A percentile compares a stretch with the other conserved stretches of the same genome.
Conservation (phyloP, 331 rosid species). For the Pyrus hybrid region DNA sequence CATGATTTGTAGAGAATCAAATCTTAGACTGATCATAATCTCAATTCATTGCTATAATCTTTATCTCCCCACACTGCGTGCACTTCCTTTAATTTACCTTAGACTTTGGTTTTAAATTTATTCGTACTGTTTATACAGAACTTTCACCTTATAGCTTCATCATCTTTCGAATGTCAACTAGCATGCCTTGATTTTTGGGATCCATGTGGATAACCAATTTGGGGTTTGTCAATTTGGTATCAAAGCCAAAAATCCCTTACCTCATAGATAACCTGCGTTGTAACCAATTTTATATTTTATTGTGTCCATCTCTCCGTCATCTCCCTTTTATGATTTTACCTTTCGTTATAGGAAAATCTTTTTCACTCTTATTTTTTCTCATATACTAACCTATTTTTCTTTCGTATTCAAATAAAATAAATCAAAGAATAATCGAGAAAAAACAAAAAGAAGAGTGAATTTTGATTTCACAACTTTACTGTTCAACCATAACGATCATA, state of each 20-base stretch:
- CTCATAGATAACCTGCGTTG: too few species aligned
- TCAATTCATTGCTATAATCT: neutral
- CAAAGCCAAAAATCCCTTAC: neutral
- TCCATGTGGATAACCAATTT: too few species aligned
- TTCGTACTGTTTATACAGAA: too few species aligned
- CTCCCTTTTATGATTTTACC: neutral
- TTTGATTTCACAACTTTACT: neutral
- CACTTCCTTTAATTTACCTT: too few species aligned
- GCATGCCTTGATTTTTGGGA: too few species aligned
- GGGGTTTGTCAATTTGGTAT: too few species aligned
- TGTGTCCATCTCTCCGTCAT: neutral
- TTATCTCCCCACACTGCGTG: neutral
- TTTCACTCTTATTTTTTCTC: neutral
- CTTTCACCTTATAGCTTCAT: too few species aligned
- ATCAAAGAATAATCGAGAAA: neutral
- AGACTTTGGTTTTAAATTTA: too few species aligned
- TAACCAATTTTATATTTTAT: too few species aligned
- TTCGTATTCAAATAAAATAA: neutral
- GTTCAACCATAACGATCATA: neutral
- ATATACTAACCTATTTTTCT: neutral
- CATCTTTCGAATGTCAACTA: accelerated
- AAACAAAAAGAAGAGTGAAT: neutral
- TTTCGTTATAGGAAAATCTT: neutral
- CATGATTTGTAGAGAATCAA: too few species aligned
- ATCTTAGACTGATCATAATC: too few species aligned